Base-by-base conservation (phyloP, 805 yeast species). In the Saccharomyces jurei region DNA sequence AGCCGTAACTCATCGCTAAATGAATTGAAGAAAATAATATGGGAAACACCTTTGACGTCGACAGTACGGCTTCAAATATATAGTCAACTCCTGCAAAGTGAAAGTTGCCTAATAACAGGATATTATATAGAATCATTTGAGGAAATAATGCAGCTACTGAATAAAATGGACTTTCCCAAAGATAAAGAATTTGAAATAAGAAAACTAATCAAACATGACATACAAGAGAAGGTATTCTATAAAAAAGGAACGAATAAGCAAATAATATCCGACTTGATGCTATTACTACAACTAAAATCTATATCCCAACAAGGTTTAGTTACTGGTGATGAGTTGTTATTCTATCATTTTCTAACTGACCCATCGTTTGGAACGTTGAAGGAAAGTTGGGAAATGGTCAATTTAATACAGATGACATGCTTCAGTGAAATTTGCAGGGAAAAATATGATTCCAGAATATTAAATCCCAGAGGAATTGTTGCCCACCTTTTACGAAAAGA, bases 121-220 rank as follows among this genome's bases (percentile, higher is more conserved):
- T 57, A 36, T 52, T 63, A 56, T 53, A 56, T 75, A 21, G 72
- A 80, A 47, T 66, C 73, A 26, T 75, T 67, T 57, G 73, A 72
- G 41, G 77, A 74, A 48, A 53, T 71, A 17, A 66, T 65, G 53
- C 56, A 67, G 21, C 70, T 74, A 52, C 51, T 66, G 6, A 55
- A 65, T 10, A 58, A 56, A 46, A 65, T 66, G 53, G 63, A 63
- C 25, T 63, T 70, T 49, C 72, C 74, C 8, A 48, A 56, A 1
- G 64, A 64, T 10, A 70, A 71, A 56, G 59, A 62, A 41, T 52
- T 54, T 3, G 71, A 71, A 59, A 66, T 64, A 54, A 60, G 59
- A 48, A 53, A 59, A 54, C 46, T 63, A 46, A 53, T 67, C 51
- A 50, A 57, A 21, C 50, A 48, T 6, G 58, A 58, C 32, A 63